Percentiles rank a stretch among this genome's conserved stretches.
Evolutionary conservation across 2,329 filamentous ascomycete species (phyloP).

Genomic region (Xylaria sp.): DNA sequence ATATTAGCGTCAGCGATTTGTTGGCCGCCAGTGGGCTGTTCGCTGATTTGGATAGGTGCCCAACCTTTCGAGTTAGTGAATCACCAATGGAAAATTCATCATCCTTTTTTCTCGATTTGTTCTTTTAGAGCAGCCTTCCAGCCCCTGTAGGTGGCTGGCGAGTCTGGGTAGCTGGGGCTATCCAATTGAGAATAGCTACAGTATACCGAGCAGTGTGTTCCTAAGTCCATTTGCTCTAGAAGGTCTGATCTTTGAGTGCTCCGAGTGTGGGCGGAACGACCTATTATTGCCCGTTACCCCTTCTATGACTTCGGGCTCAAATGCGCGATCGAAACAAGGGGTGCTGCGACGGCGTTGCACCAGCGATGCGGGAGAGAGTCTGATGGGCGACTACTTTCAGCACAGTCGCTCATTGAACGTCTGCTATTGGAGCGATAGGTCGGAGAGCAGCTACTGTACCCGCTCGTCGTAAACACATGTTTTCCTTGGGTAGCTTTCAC

Average conservation of each 20-base stretch:
- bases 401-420: background rate
- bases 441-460: background rate
- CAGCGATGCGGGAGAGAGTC: background rate
- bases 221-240: background rate
- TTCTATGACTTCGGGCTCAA: background rate
- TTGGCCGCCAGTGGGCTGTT: constrained; percentile 15
- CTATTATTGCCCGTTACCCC: background rate
- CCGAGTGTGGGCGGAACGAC: background rate
- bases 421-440: background rate
- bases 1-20: constrained; percentile 17
- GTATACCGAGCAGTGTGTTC: background rate
- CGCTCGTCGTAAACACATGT: background rate
- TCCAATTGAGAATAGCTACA: background rate
- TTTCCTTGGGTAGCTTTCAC: background rate
- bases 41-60: constrained; percentile 20
- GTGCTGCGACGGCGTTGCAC: background rate
- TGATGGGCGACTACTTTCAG: background rate
- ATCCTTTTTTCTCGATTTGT: background rate
- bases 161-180: background rate
- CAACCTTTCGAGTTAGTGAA: constrained; percentile 25
- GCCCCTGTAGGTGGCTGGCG: background rate
- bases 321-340: background rate
- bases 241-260: background rate
- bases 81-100: background rate
- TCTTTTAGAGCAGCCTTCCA: background rate